A percentile compares a stretch with the other conserved stretches of the same genome.
Evolutionary conservation across 1,284 basidiomycete genomes (phyloP).

Genomic region (Austropuccinia psidii): DNA sequence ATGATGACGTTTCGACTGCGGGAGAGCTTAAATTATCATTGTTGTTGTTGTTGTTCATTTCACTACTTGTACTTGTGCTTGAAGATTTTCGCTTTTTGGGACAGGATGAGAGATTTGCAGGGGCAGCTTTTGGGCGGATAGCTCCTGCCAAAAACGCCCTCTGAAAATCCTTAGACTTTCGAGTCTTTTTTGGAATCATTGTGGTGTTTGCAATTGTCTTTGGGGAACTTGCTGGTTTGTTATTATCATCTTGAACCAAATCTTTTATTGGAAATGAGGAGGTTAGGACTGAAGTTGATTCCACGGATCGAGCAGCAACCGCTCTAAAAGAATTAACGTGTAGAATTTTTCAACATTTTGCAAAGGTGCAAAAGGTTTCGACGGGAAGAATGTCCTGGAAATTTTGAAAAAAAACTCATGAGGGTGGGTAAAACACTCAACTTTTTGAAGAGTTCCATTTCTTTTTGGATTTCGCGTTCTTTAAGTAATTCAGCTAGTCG

Average conservation of each 20-base stretch:
- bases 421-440: neutral
- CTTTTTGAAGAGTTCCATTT: constrained; percentile 32
- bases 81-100: constrained; percentile 30
- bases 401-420: neutral
- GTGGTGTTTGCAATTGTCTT: constrained; percentile 1
- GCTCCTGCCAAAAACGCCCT: constrained; percentile 21
- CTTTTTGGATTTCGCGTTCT: constrained; percentile 17
- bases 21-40: too few relatives aligned
- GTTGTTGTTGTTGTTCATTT: too few relatives aligned
- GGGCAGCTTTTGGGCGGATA: constrained; percentile 11
- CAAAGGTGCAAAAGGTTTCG: neutral
- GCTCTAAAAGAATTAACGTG: neutral
- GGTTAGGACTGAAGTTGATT: neutral
- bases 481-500: constrained; percentile 20
- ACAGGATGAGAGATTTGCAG: neutral
- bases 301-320: constrained; percentile 2
- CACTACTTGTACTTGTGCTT: too few relatives aligned
- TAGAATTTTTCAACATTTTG: neutral
- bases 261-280: neutral
- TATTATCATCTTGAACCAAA: neutral
- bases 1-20: too few relatives aligned
- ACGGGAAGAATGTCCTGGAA: neutral
- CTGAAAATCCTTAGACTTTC: constrained; percentile 29
- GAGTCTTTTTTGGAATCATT: constrained; percentile 25
- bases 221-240: neutral